Conservation (phyloP, 2,329 filamentous ascomycete species). For the Rachicladosporium sp. region DNA sequence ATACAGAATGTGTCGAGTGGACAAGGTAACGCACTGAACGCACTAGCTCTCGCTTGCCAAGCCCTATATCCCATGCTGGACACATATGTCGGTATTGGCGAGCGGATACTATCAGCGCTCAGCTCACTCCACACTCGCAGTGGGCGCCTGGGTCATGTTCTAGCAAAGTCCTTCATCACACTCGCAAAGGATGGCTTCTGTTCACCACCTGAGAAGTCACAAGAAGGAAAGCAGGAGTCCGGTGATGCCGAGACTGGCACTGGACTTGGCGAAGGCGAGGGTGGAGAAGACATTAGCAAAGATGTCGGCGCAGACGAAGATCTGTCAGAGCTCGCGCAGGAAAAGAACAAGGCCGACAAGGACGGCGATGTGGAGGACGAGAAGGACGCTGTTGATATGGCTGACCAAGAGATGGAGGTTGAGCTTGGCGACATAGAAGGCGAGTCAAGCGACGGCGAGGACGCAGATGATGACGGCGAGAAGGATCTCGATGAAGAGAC, state of each 20-base stretch:
- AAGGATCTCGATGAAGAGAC: constrained; percentile 50
- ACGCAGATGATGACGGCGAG: constrained; percentile 38
- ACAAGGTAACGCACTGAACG: constrained; percentile 25
- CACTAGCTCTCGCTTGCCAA: constrained; percentile 47
- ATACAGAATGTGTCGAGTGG: constrained; percentile 30
- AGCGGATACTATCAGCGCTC: constrained; percentile 46
- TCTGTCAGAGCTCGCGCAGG: constrained; percentile 77
- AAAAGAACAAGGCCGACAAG: constrained; percentile 45
- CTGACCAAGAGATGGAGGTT: constrained; percentile 81
- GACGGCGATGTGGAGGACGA: constrained; percentile 59
- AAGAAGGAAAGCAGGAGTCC: constrained; percentile 26
- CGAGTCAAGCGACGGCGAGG: constrained; percentile 52
- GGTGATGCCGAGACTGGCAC: constrained; percentile 84
- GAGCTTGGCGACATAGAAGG: constrained; percentile 54
- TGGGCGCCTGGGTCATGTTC: constrained; percentile 62
- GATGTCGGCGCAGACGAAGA: constrained; percentile 92
- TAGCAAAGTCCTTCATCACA: constrained; percentile 66
- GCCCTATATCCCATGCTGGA: constrained; percentile 58
- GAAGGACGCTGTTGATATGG: constrained; percentile 83
- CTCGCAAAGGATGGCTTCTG: constrained; percentile 83
- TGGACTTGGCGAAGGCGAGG: constrained; percentile 87
- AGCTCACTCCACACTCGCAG: constrained; percentile 53
- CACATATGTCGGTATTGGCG: constrained; percentile 56
- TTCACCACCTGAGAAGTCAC: constrained; percentile 66
- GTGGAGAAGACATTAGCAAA: constrained; percentile 94